phyloP scores from a whole-genome alignment of 176 grass and related monocot species.

The Lolium multiflorum region DNA sequence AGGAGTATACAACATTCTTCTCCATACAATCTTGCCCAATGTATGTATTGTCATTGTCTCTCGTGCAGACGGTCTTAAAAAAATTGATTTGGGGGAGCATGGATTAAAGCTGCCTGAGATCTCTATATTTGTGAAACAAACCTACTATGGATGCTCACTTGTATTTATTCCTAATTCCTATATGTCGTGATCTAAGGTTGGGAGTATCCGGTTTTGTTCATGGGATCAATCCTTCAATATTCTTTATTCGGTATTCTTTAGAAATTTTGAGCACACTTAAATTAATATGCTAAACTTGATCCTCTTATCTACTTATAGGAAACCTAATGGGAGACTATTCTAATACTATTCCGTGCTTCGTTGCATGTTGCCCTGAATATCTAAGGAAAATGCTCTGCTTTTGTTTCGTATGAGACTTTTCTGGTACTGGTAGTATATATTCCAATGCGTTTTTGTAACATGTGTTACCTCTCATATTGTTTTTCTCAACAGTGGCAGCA shows the following conservation, averaged over 20 bases:
- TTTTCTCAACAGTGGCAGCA: conserved; percentile 90
- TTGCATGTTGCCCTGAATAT: neutral
- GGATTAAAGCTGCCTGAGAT: neutral
- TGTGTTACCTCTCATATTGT: conserved; percentile 26
- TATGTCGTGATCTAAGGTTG: neutral
- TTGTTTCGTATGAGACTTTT: conserved; percentile 14
- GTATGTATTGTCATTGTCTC: neutral
- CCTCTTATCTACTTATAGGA: neutral
- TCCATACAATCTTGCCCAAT: conserved; percentile 4
- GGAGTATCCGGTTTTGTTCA: neutral
- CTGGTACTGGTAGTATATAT: neutral
- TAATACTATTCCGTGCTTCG: neutral
- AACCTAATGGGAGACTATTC: neutral
- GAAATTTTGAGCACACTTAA: neutral
- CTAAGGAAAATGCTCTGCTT: neutral
- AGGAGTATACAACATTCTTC: neutral
- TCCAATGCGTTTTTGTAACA: neutral
- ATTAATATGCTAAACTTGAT: neutral
- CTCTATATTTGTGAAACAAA: neutral
- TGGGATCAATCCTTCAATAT: neutral
- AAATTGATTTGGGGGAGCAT: neutral
- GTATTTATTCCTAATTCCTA: neutral
- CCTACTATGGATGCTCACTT: neutral
- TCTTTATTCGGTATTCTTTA: neutral
- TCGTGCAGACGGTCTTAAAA: neutral